Percentiles rank a stretch among this genome's conserved stretches.
These are phyloP conservation scores for Fagopyrum esculentum DNA, from an alignment of 148 eudicot species.

Conservation along the genomic window DNA sequence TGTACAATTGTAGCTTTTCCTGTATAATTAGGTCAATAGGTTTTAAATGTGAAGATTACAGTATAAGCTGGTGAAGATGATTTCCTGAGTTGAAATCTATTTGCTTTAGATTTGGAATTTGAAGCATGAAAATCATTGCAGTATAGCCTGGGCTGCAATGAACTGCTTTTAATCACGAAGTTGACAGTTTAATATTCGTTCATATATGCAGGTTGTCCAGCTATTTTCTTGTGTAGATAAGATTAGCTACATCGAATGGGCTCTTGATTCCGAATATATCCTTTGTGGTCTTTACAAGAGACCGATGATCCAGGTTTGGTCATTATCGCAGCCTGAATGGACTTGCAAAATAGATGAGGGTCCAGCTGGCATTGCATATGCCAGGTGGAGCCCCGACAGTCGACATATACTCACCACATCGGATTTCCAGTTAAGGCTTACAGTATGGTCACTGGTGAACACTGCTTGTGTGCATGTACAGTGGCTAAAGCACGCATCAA, in stretches of 20 bases:
- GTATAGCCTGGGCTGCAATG: not conserved
- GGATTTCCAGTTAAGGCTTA: constrained; percentile 80
- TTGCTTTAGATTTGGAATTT: not conserved
- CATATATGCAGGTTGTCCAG: constrained; percentile 68
- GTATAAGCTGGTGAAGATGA: not conserved
- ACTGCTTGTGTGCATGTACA: constrained; percentile 91
- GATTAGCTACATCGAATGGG: constrained; percentile 94
- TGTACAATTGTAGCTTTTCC: not conserved
- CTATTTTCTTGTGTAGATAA: constrained; percentile 87
- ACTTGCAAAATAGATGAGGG: constrained; percentile 99
- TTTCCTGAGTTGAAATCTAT: not conserved
- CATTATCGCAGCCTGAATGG: constrained; percentile 94
- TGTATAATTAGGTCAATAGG: constrained; percentile 1
- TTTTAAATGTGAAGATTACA: not conserved
- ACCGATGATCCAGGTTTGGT: constrained; percentile 95
- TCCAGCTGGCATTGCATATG: constrained; percentile 90
- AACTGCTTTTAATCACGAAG: not conserved
- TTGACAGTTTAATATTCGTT: not conserved
- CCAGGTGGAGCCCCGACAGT: constrained; percentile 99
- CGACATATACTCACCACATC: constrained; percentile 98
- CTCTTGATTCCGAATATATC: constrained; percentile 92
- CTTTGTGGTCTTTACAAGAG: constrained; percentile 88
- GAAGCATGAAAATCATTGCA: not conserved
- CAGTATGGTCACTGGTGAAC: constrained; percentile 92
- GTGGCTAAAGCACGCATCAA: constrained; percentile 83